phyloP scores from a whole-genome alignment of 768 basidiomycete species.

The Tricholoma furcatifolium region DNA sequence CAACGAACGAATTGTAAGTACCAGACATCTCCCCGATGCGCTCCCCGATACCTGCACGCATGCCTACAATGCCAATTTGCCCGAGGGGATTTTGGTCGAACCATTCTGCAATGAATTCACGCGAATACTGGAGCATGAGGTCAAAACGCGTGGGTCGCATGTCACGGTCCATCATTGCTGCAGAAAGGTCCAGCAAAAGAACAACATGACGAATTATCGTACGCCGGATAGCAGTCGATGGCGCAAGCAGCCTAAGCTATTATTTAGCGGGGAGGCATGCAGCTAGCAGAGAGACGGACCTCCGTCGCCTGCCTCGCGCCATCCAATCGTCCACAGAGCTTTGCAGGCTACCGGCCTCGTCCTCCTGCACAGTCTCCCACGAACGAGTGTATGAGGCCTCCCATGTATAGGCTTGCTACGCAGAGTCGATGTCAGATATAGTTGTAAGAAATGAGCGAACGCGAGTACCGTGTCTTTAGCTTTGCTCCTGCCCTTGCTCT shows the following conservation, averaged over 20 bases:
- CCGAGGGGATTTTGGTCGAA: conserved; percentile 99
- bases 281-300: conserved; percentile 44
- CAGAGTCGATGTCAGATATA: conserved; percentile 1
- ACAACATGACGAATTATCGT: conserved; percentile 96
- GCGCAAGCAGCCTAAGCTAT: conserved; percentile 62
- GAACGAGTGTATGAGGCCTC: conserved; percentile 92
- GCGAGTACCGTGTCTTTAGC: conserved; percentile 47
- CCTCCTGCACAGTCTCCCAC: conserved; percentile 98
- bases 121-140: conserved; percentile 83
- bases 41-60: conserved; percentile 90
- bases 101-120: conserved; percentile 94
- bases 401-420: conserved; percentile 88
- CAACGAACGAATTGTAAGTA: conserved; percentile 29
- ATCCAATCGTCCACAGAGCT: conserved; percentile 87
- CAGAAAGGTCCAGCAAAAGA: conserved; percentile 87
- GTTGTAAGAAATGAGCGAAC: background rate
- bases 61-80: conserved; percentile 93
- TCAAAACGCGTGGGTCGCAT: conserved; percentile 95
- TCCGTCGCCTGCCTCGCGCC: conserved; percentile 78
- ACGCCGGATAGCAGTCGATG: conserved; percentile 85
- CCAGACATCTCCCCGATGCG: conserved; percentile 92
- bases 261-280: background rate
- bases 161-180: conserved; percentile 93
- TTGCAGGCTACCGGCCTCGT: conserved; percentile 89
- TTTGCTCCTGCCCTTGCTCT: conserved; percentile 55